Base-by-base conservation (phyloP, 352 stramenopile species). In the Pythium dissimile region DNA sequence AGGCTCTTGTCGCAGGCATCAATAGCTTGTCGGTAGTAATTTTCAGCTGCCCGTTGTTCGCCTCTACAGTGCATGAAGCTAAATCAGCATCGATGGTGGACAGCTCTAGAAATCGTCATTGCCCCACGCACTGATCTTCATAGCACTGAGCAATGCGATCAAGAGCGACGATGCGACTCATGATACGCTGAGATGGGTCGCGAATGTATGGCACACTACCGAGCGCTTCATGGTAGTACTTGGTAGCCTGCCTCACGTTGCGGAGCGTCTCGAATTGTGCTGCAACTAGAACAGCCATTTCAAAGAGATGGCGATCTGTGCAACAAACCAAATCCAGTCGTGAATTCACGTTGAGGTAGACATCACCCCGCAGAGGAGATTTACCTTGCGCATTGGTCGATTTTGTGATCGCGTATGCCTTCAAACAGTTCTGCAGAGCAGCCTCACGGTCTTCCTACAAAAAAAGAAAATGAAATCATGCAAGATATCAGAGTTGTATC, bases 71-170 rank as follows among this genome's bases (percentile, higher is more conserved):
- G 8, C 18, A 38, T 32, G 10, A 45, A 13, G 46, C 15, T 15
- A 3, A 28, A n/a, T 32, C 47, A 54, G 28, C 5, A 13, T 18
- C 12, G 6, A 12, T 12, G 12, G 30, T 30, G 5, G 18, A 15
- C 4, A 20, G 18, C 28, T 20, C 18, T 5, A 11, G 21, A 16
- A 10, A 42, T 32, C 3, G 3, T 23, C 23, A 21, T 32, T 11
- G 5, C 37, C 10, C 13, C 9, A 71, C 52, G 52, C 62, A 82
- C 73, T 66, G 44, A 63, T 93, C 77, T 44, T 91, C 73, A 55
- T 89, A 91, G 44, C 73, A 88, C 67, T 91, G 79, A 0, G 83
- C 83, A 48, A 93, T 82, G 20, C 83, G 77, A 52, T 93, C 83
- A 15, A 91, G 67, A 35, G 81, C 85, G 48, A 93, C 78, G n/a